Conservation (phyloP, 1,284 basidiomycete species). For the Neonothopanus nambi region DNA sequence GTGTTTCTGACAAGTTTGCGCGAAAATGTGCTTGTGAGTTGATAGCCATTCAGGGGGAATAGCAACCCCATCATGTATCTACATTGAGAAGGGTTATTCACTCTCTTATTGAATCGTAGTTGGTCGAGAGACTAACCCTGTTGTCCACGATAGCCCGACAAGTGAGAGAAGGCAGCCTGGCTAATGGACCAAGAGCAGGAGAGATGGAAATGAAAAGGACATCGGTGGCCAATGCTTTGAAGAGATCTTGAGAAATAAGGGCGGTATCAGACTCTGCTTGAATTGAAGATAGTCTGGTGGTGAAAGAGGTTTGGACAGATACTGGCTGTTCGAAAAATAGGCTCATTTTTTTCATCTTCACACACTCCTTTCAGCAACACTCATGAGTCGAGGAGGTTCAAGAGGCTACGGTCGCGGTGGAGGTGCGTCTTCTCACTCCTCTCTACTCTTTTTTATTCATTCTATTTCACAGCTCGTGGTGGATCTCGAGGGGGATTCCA, state of each 20-base stretch:
- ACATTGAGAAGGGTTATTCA: constrained; percentile 18
- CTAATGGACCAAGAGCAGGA: not conserved
- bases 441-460: not conserved
- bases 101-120: not conserved
- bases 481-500: constrained; percentile 69
- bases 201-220: constrained; percentile 13
- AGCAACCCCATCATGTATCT: constrained; percentile 23
- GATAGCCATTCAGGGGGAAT: constrained; percentile 16
- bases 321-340: constrained; percentile 25
- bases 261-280: not conserved
- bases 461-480: constrained; percentile 41
- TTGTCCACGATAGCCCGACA: constrained; percentile 33
- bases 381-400: constrained; percentile 50
- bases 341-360: constrained; percentile 26
- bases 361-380: constrained; percentile 6
- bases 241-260: constrained; percentile 4
- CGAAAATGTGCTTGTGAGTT: constrained; percentile 29
- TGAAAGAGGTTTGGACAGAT: constrained; percentile 17
- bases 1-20: not conserved
- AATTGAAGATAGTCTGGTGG: not conserved
- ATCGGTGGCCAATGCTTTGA: not conserved
- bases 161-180: constrained; percentile 1
- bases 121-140: constrained; percentile 21
- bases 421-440: constrained; percentile 28
- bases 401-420: constrained; percentile 47